A percentile compares a stretch with the other conserved stretches of the same genome.
Evolutionary conservation across 1,139 yeast genomes (phyloP).

Genomic region (Hemisphaericaspora lyxosophila): DNA sequence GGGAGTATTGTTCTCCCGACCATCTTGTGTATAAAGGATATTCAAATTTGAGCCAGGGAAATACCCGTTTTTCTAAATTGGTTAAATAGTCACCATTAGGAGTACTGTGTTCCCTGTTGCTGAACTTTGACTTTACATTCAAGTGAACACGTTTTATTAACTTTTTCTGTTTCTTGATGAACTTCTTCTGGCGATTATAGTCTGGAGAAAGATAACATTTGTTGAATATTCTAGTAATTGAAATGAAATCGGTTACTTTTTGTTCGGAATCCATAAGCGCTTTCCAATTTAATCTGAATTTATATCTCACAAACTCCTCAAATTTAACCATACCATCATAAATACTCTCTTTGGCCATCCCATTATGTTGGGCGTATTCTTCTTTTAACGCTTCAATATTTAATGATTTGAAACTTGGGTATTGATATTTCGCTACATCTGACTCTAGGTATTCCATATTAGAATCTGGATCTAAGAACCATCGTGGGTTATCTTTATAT

Average conservation of each 20-base stretch:
- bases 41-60: conserved; percentile 46
- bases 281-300: conserved; percentile 16
- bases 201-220: conserved; percentile 37
- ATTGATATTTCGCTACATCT: conserved; percentile 18
- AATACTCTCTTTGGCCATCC: conserved; percentile 9
- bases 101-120: not conserved
- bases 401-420: conserved; percentile 15
- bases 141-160: not conserved
- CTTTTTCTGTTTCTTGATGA: conserved; percentile 9
- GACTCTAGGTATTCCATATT: conserved; percentile 7
- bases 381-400: conserved; percentile 18
- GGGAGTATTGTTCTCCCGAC: conserved; percentile 38
- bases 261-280: conserved; percentile 15
- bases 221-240: conserved; percentile 45
- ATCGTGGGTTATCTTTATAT: conserved; percentile 1
- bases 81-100: conserved; percentile 15
- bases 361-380: conserved; percentile 19
- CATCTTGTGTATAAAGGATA: conserved; percentile 47
- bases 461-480: conserved; percentile 6
- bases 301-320: conserved; percentile 15
- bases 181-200: conserved; percentile 16
- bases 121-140: not conserved
- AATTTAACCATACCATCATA: conserved; percentile 14
- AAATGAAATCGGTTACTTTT: conserved; percentile 20
- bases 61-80: conserved; percentile 40